Base-by-base conservation (phyloP, 2,329 filamentous ascomycete genomes). In the Chrysoporthe cubensis region DNA sequence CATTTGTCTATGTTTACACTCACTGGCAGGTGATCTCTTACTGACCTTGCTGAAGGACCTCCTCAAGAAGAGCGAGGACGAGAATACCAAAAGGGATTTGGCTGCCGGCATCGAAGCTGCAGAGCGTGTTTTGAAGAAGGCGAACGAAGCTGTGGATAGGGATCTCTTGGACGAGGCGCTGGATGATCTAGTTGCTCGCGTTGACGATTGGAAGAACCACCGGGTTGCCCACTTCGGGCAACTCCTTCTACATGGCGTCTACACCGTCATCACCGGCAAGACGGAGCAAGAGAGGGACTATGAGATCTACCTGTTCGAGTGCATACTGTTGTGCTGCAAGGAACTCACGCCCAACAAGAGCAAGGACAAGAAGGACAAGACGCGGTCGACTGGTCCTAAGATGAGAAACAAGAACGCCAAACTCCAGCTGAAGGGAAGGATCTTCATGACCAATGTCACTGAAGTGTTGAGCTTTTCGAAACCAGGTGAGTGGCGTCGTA, bases 391-490 rank as follows among this genome's bases (percentile, higher is more conserved):
- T 2, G 81, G 79, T 7, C 85, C 88, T 67, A 92, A 89, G 78
- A 76, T 79, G 59, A 80, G 82, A 58, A 88, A 86, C 75, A 90
- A 88, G 77, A 91, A 88, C 74, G 91, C 91, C 54, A 97, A 95
- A 79, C 84, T 98, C 70, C 94, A 97, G 79, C 85, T 99, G 42
- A 99, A 99, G 80, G 96, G 96, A 50, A 89, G 96, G 63, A 99
- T 99, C 74, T 98, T 97, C 81, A 98, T 99, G 94, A 94, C 94
- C 73, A 99, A 99, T 76, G 95, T 99, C 65, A 98, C 94, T 50
- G 93, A 97, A 78, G 90, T 97, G n/a, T 84, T 97, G 54, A 94
- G 91, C 21, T 84, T 96, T 69, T 89, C 91, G 62, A 97, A 94
- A 78, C 92, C 93, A 79, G 94, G 94, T 96, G 87, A 76, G 87